A percentile compares a stretch with the other conserved stretches of the same genome.
phyloP scores from a whole-genome alignment of 2,329 filamentous ascomycete genomes.

The Aspergillus caelatus region DNA sequence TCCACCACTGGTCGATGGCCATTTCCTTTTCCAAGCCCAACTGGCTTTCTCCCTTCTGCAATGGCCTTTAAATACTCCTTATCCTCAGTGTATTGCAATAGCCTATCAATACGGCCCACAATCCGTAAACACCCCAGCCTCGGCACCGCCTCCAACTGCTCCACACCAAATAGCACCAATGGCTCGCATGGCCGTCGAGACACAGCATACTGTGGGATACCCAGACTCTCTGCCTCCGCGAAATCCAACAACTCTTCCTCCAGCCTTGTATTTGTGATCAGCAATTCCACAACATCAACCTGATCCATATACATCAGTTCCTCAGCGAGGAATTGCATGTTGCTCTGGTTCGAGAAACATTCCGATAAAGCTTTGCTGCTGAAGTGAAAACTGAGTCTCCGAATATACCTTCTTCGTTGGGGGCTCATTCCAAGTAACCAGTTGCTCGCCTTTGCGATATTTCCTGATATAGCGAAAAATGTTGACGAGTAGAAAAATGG shows the following conservation, averaged over 20 bases:
- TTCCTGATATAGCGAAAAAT: neutral
- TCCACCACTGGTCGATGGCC: neutral
- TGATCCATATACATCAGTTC: neutral
- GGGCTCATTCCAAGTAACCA: neutral
- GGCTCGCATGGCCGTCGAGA: neutral
- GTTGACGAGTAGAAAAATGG: neutral
- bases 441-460: neutral
- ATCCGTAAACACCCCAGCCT: neutral
- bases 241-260: neutral
- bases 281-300: neutral
- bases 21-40: neutral
- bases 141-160: neutral
- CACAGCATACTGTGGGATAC: neutral
- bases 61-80: neutral
- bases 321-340: neutral
- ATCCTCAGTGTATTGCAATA: neutral
- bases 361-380: neutral
- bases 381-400: neutral
- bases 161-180: neutral
- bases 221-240: neutral
- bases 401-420: neutral
- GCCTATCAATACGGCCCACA: neutral
- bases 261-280: neutral
- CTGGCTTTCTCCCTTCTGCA: neutral
- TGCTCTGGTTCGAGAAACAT: neutral